Base-by-base conservation (phyloP, 2,329 filamentous ascomycete genomes). In the Triangularia verruculosa region DNA sequence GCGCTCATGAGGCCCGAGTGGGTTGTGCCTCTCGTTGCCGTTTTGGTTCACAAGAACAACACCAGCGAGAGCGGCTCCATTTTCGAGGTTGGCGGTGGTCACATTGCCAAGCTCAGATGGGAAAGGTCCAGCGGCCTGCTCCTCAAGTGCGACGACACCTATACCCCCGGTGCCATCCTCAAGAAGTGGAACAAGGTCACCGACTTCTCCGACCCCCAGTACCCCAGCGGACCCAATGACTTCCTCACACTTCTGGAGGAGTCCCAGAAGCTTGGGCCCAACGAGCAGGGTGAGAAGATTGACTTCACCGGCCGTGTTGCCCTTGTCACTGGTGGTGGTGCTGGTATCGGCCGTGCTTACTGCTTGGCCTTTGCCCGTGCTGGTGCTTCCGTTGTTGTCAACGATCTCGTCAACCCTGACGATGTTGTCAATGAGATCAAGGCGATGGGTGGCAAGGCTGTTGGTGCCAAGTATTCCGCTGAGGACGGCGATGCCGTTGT, bases 321-420 rank as follows among this genome's bases (percentile, higher is more conserved):
- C 61, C 82, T 97, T 65, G 84, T 97, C 70, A 97, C 93, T 61
- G 93, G 93, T 70, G 92, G 89, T 71, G 93, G 93, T 76, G 91
- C 89, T 72, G 93, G 88, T 76, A 93, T 99, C 66, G 95, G 95
- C 66, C 92, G 95, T 61, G 88, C 91, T 60, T 99, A 99, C 79
- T 89, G 87, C 72, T 82, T 98, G 72, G 90, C 92, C 53, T 96
- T 77, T 89, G 90, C 91, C 68, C 92, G 90, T 78, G 83, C 87
- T 62, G 92, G 92, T 67, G 92, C 92, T 39, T 88, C 90, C 59
- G 83, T 99, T 25, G 94, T 98, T 32, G 92, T 99, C 71, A 99
- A 99, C 79, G 95, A 99, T 75, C 83, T 99, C n/a, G 86, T 89
- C 57, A 89, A 98, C 81, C 95, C 95, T 5, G 93, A 97, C 73